Evolutionary conservation across 192 early-diverging fungal species (phyloP), one percentile per base, ranked within the genome.

Genomic region (Entophlyctis luteolus): DNA sequence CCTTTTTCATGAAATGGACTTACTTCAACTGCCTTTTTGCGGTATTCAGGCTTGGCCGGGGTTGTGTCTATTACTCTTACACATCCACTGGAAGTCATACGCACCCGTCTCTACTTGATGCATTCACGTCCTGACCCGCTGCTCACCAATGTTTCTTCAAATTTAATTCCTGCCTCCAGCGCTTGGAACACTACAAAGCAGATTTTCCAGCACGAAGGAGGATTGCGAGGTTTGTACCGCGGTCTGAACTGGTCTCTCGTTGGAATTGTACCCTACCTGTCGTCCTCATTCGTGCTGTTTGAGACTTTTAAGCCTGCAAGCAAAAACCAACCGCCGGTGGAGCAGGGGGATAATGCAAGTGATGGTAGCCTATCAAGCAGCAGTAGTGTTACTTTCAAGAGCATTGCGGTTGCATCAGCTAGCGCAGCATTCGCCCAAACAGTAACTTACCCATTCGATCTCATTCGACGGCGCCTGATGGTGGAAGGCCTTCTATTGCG

Each of bases 201-300:
- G 90, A 91, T 59, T 89, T 90, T 84, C 87, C 20, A 49, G 79
- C 49, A 78, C 78, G 72, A 87, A 85, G 73, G 75, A 72, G 57
- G 87, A 81, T 35, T 82, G 78, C 59, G 77, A 82, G 92, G 90
- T 76, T 90, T 93, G 55, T 94, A 94, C 83, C 90, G 91, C 76
- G 92, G 92, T 79, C 91, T 91, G 74, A 81, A 79, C 69, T 75
- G 91, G 57, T 91, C 90, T 23, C 81, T 83, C 47, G 79, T 82
- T 66, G 91, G 91, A 78, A 91, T 89, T 75, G 86, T 91, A 42
- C 82, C 90, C 39, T 88, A 88, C 72, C 84, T 86, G 57, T 79
- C 79, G 57, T 68, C 84, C 32, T 86, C 81, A 73, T 87, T 86
- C 56, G 80, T 85, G 72, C 72, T 82, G 65, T 84, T 82, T 65